Conservation (phyloP, 1,139 yeast genomes). For the Magnusiomyces fungicola region DNA sequence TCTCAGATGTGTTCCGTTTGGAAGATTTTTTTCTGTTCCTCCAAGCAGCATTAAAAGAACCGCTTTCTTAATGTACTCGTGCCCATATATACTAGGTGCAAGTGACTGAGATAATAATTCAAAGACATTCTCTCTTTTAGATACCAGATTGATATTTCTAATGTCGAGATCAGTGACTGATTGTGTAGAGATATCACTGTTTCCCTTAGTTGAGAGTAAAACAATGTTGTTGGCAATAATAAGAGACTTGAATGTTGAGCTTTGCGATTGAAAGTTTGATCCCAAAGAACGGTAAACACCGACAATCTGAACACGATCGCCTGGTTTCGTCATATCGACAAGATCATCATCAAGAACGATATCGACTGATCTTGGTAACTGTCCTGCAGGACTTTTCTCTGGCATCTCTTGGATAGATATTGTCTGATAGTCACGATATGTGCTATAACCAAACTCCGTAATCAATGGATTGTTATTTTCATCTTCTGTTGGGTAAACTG, state of each 20-base stretch:
- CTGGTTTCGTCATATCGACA: conserved; percentile 89
- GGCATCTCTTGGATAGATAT: conserved; percentile 97
- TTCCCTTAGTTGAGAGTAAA: conserved; percentile 72
- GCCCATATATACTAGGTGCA: conserved; percentile 95
- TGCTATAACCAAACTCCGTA: conserved; percentile 90
- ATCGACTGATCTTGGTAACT: conserved; percentile 87
- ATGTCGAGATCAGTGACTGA: conserved; percentile 75
- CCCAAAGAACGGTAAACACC: conserved; percentile 94
- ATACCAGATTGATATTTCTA: conserved; percentile 73
- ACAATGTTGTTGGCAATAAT: conserved; percentile 84
- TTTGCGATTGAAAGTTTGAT: conserved; percentile 42
- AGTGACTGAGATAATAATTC: conserved; percentile 75
- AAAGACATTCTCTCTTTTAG: conserved; percentile 64
- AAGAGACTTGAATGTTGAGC: conserved; percentile 70
- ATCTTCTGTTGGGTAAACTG: conserved; percentile 91
- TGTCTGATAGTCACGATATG: conserved; percentile 91
- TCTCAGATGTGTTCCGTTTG: conserved; percentile 93
- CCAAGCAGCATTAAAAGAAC: conserved; percentile 86
- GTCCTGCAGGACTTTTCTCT: conserved; percentile 97
- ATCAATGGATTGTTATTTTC: conserved; percentile 78
- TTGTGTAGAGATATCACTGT: conserved; percentile 76
- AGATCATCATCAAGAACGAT: conserved; percentile 88
- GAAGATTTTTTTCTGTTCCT: conserved; percentile 90
- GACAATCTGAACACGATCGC: conserved; percentile 89
- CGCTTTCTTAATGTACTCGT: conserved; percentile 84